Base-by-base conservation (phyloP, 768 basidiomycete genomes). In the Rhizopogon rudus region DNA sequence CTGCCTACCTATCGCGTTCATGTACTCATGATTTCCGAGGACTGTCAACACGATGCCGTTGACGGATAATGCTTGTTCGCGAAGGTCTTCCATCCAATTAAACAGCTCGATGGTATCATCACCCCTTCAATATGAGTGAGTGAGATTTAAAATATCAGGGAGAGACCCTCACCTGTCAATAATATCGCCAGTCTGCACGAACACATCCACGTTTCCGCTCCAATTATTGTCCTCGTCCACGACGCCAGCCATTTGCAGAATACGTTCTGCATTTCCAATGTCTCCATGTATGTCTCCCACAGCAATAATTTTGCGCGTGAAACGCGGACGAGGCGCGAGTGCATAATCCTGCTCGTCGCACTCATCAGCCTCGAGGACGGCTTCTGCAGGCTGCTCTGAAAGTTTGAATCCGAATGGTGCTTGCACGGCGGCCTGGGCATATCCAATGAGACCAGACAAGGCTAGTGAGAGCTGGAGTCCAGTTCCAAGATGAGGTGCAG, bases 111-210 rank as follows among this genome's bases (percentile, higher is more conserved):
- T 91, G 0, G 94, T 96, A 71, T 97, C 94, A 45, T 89, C 88
- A 1, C 94, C 94, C 61, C 93, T 91, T 56, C 31, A 44, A 22
- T 28, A 20, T 33, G 4, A 22, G 39, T 70, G 29, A 64, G 62
- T 37, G 14, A 40, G 40, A 49, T 40, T 33, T n/a, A 33, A 29
- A 52, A 16, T 44, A 6, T 29, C n/a, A 48, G 17, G 51, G 49
- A 22, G 5, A 57, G 37, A 57, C 7, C 16, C 77, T 43, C 57
- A 88, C 93, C 94, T 75, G 71, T 97, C 94, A 53, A 98, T 90
- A 33, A 97, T 94, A 70, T 98, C 94, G 3, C 94, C 95, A 0
- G 94, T 97, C 75, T 98, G 96, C 16, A 97, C 93, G 55, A 98
- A 86, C 44, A 87, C 84, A 65, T 93, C 89, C 1, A 87, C 81